These are phyloP conservation scores for Colletotrichum sp. DNA, from an alignment of 2,329 filamentous ascomycete genomes.

Conservation along the genomic window DNA sequence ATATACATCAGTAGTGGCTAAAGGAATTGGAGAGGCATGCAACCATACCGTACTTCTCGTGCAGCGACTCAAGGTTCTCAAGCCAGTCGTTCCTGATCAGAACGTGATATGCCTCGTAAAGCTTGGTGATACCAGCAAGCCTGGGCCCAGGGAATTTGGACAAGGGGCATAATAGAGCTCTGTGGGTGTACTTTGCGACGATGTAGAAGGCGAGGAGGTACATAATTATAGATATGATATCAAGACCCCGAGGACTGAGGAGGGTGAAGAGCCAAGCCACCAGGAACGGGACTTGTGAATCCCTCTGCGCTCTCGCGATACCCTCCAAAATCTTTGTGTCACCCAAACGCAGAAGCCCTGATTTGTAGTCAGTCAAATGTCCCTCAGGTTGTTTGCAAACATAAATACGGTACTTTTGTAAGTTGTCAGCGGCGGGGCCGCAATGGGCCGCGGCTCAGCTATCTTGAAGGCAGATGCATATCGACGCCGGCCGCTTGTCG, in stretches of 20 bases:
- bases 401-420: neutral
- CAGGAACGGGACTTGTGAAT: neutral
- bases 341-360: neutral
- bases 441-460: neutral
- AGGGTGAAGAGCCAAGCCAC: neutral
- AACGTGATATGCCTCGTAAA: constrained; percentile 23
- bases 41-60: constrained; percentile 7
- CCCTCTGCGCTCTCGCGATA: neutral
- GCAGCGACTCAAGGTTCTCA: constrained; percentile 15
- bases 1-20: neutral
- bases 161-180: constrained; percentile 3
- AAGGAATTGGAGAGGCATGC: neutral
- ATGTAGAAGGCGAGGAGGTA: neutral
- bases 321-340: neutral
- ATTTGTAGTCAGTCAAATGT: neutral
- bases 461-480: neutral
- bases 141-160: constrained; percentile 11
- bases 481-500: neutral
- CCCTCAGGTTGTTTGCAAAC: too few relatives aligned
- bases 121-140: constrained; percentile 6
- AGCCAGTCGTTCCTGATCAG: constrained; percentile 21
- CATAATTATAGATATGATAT: neutral
- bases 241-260: neutral
- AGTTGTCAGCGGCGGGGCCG: neutral
- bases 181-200: neutral